These are phyloP conservation scores for Aspergillus indologenus DNA, from an alignment of 495 filamentous ascomycete species.

Conservation along the genomic window DNA sequence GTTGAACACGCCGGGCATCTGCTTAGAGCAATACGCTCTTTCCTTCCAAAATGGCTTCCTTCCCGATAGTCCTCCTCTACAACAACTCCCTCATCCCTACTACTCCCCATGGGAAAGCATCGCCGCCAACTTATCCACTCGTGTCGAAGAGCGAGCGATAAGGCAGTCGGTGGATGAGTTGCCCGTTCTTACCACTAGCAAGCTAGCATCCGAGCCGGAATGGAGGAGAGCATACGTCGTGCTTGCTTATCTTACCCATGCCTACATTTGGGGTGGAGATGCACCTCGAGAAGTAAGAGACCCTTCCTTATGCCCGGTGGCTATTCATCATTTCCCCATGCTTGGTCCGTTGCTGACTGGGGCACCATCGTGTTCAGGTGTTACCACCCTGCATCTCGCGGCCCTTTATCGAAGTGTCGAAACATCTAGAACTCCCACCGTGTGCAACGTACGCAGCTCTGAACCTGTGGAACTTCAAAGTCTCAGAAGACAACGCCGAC, in stretches of 20 bases:
- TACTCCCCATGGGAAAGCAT: constrained; percentile 88
- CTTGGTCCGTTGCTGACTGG: not conserved
- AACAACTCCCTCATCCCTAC: constrained; percentile 72
- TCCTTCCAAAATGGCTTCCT: constrained; percentile 84
- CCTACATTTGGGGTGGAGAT: constrained; percentile 93
- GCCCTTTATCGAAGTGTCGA: constrained; percentile 75
- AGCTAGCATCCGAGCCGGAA: constrained; percentile 74
- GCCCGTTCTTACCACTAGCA: constrained; percentile 71
- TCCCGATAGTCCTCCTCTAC: constrained; percentile 70
- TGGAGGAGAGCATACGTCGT: constrained; percentile 88
- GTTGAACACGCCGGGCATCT: constrained; percentile 67
- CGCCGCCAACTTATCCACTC: constrained; percentile 67
- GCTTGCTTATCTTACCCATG: constrained; percentile 82
- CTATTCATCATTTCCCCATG: not conserved
- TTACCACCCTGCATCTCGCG: constrained; percentile 78
- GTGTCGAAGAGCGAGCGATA: constrained; percentile 73
- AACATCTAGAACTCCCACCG: constrained; percentile 78
- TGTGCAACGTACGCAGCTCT: constrained; percentile 92
- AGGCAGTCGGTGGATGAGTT: constrained; percentile 70
- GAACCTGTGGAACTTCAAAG: constrained; percentile 89
- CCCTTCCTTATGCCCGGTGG: not conserved
- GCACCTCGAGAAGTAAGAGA: constrained; percentile 64
- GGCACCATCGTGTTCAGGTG: constrained; percentile 43
- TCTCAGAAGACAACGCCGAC: constrained; percentile 64
- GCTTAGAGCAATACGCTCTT: constrained; percentile 75